These are phyloP conservation scores for Trichoderma pleuroti DNA, from an alignment of 2,329 filamentous ascomycete genomes.

Conservation along the genomic window DNA sequence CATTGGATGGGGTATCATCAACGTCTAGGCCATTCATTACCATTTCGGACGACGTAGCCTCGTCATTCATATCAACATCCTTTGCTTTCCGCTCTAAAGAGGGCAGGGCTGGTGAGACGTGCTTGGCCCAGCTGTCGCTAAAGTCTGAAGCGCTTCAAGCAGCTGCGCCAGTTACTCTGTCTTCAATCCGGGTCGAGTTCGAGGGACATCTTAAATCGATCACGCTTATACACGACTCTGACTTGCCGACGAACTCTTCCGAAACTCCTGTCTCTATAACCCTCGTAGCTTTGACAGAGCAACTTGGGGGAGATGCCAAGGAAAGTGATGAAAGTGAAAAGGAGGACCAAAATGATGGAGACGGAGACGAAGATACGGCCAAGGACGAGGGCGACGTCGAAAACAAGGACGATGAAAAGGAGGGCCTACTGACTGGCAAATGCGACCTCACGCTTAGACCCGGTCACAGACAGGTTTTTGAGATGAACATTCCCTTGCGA, in stretches of 20 bases:
- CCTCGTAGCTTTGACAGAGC: conserved; percentile 30
- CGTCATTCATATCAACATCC: conserved; percentile 52
- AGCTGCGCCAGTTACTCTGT: conserved; percentile 50
- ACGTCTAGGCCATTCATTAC: conserved; percentile 47
- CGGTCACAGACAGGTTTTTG: conserved; percentile 65
- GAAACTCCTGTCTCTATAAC: conserved; percentile 22
- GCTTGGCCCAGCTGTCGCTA: conserved; percentile 55
- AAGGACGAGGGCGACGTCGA: conserved; percentile 6
- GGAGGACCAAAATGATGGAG: neutral
- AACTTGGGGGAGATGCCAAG: conserved; percentile 22
- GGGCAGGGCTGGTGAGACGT: conserved; percentile 59
- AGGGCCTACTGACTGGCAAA: conserved; percentile 47
- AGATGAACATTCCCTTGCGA: conserved; percentile 68
- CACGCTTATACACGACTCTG: conserved; percentile 43
- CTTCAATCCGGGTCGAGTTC: conserved; percentile 52
- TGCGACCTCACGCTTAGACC: conserved; percentile 64
- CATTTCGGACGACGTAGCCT: conserved; percentile 48
- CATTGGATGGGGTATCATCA: conserved; percentile 48
- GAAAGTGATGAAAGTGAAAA: conserved; percentile 9
- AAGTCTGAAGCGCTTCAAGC: conserved; percentile 53
- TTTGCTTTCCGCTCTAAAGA: conserved; percentile 58
- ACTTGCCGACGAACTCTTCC: conserved; percentile 6
- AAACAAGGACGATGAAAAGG: conserved; percentile 29
- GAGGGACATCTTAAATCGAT: conserved; percentile 56
- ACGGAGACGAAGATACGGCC: neutral